These are phyloP conservation scores for Pseudogymnoascus sp. DNA, from an alignment of 2,329 filamentous ascomycete genomes.

Conservation along the genomic window DNA sequence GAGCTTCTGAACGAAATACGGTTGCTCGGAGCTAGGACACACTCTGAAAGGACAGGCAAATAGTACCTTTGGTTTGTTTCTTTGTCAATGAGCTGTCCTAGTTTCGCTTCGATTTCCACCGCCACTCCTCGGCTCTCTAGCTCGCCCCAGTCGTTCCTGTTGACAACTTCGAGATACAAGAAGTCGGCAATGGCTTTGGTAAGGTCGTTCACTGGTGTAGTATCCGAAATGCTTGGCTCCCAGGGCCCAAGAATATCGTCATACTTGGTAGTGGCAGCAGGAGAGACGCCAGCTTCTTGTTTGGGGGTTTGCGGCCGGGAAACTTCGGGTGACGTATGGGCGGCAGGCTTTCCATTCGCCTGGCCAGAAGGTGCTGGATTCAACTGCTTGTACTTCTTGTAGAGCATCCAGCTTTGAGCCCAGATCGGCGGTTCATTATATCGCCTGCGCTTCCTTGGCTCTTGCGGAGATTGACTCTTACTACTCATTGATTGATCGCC, in stretches of 20 bases:
- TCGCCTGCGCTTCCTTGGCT: conserved; percentile 17
- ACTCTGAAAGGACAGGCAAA: conserved; percentile 61
- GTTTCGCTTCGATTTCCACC: conserved; percentile 90
- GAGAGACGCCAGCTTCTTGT: conserved; percentile 13
- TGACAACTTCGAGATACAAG: conserved; percentile 62
- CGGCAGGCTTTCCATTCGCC: not conserved
- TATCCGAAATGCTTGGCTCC: conserved; percentile 61
- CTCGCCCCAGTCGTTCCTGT: conserved; percentile 55
- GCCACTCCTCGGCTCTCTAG: conserved; percentile 57
- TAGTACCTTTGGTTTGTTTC: conserved; percentile 60
- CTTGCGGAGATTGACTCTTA: conserved; percentile 3
- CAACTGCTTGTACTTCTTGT: conserved; percentile 1
- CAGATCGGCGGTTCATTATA: conserved; percentile 45
- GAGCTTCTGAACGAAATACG: conserved; percentile 70
- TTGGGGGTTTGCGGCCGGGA: conserved; percentile 1
- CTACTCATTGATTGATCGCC: not conserved
- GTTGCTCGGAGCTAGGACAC: conserved; percentile 52
- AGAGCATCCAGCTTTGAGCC: conserved; percentile 23
- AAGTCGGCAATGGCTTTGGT: conserved; percentile 74
- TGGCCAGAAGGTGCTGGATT: conserved; percentile 22
- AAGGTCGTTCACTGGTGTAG: conserved; percentile 64
- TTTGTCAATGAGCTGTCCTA: conserved; percentile 72
- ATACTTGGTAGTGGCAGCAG: not conserved
- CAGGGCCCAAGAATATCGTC: conserved; percentile 41
- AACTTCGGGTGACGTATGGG: conserved; percentile 14